Conservation (phyloP, 2,329 filamentous ascomycete species). For the Trichoderma atrobrunneum region DNA sequence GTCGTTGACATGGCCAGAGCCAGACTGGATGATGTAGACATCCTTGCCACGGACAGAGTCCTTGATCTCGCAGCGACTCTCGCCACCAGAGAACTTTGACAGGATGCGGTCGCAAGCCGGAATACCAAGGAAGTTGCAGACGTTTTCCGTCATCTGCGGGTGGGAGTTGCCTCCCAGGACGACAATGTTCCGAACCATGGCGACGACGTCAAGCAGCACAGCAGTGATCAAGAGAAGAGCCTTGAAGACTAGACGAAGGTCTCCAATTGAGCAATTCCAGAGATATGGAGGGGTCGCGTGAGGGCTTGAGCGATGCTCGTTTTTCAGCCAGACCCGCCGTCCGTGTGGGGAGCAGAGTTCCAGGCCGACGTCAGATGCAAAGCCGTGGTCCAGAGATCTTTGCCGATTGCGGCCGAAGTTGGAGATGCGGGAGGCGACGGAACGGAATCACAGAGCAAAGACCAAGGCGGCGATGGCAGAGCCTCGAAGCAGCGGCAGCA, state of each 20-base stretch:
- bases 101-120: slow-evolving; percentile 81
- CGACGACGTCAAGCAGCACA: slow-evolving; percentile 20
- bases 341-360: slow-evolving; percentile 10
- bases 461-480: slow-evolving; percentile 1
- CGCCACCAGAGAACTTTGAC: slow-evolving; percentile 89
- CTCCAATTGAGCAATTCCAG: slow-evolving; percentile 1
- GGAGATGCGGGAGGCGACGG: slow-evolving; percentile 15
- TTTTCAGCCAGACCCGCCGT: slow-evolving; percentile 19
- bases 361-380: slow-evolving; percentile 19
- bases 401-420: slow-evolving; percentile 20
- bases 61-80: slow-evolving; percentile 91
- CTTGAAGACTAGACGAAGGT: neutral
- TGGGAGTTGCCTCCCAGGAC: slow-evolving; percentile 92
- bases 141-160: slow-evolving; percentile 78
- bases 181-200: slow-evolving; percentile 93
- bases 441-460: slow-evolving; percentile 12
- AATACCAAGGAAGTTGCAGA: slow-evolving; percentile 86
- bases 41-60: slow-evolving; percentile 97
- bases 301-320: slow-evolving; percentile 10
- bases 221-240: neutral
- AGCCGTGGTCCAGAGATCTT: slow-evolving; percentile 10
- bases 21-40: slow-evolving; percentile 97
- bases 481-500: slow-evolving; percentile 17
- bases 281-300: slow-evolving; percentile 18
- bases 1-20: slow-evolving; percentile 90